Base-by-base conservation (phyloP, 2,329 filamentous ascomycete genomes). In the Lasiodiplodia hormozganensis region DNA sequence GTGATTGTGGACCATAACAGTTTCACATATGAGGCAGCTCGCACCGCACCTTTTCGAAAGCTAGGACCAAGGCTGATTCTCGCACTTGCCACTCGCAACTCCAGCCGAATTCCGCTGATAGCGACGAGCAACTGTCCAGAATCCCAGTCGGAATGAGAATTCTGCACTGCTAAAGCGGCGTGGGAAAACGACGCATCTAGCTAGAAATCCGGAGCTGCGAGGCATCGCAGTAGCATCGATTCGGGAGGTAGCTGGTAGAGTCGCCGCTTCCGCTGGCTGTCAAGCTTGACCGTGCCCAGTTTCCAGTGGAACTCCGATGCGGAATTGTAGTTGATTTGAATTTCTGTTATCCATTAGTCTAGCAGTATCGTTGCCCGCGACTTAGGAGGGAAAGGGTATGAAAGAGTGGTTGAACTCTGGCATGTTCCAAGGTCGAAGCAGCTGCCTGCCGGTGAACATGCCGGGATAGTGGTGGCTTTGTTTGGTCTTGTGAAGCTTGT, bases 141-240 rank as follows among this genome's bases (percentile, higher is more conserved):
- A 36, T 4, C 5, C 43, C 47, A 21, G 47, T 25, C 28, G 28
- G 11, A 12, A 47, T 23, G 38, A 49, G 14, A n/a, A 28, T 12
- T 62, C 31, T 34, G 40, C 57, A n/a, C n/a, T 38, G 43, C 36
- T 62, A 64, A 64, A 64, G 60, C 60, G 60, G 60, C 60, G 21
- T 8, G 21, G 4, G 21, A 18, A 38, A 52, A 52, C 31, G 47
- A 36, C 36, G 47, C 38, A 52, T 38, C 51, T 25, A 43, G 58
- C 25, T n/a, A 51, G 18, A 36, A 43, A 43, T 14, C 31, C 23
- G 40, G 28, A 21, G 14, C 43, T 52, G 60, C 60, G 60, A 64
- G 60, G 53, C 60, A 64, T 64, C 28, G 31, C 7, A 10, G n/a
- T 18, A 18, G 23, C 38, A 21, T n/a, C 18, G 25, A 16, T 51